Evolutionary conservation across 23 red algal genomes (phyloP).

Genomic region (Gracilariopsis chorda): DNA sequence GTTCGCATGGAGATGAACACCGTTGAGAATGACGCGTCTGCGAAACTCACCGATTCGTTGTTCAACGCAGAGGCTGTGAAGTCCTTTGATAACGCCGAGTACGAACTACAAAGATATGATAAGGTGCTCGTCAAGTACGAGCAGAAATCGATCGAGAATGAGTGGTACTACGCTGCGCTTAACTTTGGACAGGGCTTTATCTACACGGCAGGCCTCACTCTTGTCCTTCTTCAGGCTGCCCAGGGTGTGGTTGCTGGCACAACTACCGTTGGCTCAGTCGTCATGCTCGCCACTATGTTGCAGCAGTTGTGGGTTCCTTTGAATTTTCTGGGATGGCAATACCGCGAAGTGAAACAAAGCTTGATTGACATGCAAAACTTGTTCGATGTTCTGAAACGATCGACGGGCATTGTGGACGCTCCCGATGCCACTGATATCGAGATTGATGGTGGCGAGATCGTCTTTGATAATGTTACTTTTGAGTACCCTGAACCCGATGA

Average conservation of each 20-base stretch:
- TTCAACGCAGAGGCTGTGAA: conserved; percentile 78
- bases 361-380: conserved; percentile 96
- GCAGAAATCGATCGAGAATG: conserved; percentile 65
- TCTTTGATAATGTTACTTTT: conserved; percentile 95
- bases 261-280: conserved; percentile 86
- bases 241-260: conserved; percentile 57
- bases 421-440: conserved; percentile 46
- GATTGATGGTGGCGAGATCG: conserved; percentile 74
- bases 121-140: conserved; percentile 77
- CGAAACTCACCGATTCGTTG: conserved; percentile 83
- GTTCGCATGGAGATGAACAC: conserved; percentile 62
- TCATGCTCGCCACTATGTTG: conserved; percentile 89
- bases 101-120: conserved; percentile 81
- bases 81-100: conserved; percentile 68
- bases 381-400: conserved; percentile 68
- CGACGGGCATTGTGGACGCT: conserved; percentile 55
- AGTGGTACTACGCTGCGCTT: conserved; percentile 68
- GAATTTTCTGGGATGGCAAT: conserved; percentile 98
- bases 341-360: conserved; percentile 92
- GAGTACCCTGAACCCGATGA: conserved; percentile 67
- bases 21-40: conserved; percentile 84
- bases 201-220: conserved; percentile 66
- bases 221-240: conserved; percentile 57
- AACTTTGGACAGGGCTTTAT: conserved; percentile 85
- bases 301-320: conserved; percentile 94